Evolutionary conservation across 2,329 filamentous ascomycete species (phyloP).

Genomic region (Paramyrothecium sp.): DNA sequence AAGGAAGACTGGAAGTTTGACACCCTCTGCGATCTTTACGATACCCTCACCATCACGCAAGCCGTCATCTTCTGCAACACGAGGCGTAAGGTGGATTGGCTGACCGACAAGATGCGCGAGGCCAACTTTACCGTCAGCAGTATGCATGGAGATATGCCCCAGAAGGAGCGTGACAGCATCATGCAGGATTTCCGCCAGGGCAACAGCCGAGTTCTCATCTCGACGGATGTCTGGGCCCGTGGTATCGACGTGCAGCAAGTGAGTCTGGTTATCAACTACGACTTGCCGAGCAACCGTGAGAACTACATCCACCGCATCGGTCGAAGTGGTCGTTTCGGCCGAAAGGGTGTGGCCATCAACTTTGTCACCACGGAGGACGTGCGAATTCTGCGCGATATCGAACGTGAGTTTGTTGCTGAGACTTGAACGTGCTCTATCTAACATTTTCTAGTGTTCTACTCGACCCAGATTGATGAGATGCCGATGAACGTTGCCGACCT

Average conservation of each 20-base stretch:
- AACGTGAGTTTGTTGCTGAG: slow-evolving; percentile 58
- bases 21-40: slow-evolving; percentile 96
- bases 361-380: slow-evolving; percentile 99
- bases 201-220: slow-evolving; percentile 93
- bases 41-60: slow-evolving; percentile 97
- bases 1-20: slow-evolving; percentile 99
- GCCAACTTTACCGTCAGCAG: slow-evolving; percentile 97
- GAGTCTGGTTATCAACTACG: slow-evolving; percentile 98
- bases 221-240: slow-evolving; percentile 95
- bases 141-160: slow-evolving; percentile 99
- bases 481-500: slow-evolving; percentile 85
- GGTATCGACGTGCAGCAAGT: slow-evolving; percentile 99
- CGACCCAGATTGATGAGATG: slow-evolving; percentile 97
- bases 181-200: slow-evolving; percentile 99
- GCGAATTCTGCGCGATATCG: slow-evolving; percentile 94
- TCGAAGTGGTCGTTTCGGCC: slow-evolving; percentile 89
- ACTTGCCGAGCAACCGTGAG: slow-evolving; percentile 95
- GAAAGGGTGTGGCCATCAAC: slow-evolving; percentile 99
- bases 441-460: slow-evolving; percentile 72
- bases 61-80: slow-evolving; percentile 99
- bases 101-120: slow-evolving; percentile 99
- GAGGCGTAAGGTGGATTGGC: slow-evolving; percentile 97
- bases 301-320: slow-evolving; percentile 99
- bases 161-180: slow-evolving; percentile 96
- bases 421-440: neutral